Evolutionary conservation across 768 basidiomycete genomes (phyloP).

Genomic region (Daedaleopsis nitida): DNA sequence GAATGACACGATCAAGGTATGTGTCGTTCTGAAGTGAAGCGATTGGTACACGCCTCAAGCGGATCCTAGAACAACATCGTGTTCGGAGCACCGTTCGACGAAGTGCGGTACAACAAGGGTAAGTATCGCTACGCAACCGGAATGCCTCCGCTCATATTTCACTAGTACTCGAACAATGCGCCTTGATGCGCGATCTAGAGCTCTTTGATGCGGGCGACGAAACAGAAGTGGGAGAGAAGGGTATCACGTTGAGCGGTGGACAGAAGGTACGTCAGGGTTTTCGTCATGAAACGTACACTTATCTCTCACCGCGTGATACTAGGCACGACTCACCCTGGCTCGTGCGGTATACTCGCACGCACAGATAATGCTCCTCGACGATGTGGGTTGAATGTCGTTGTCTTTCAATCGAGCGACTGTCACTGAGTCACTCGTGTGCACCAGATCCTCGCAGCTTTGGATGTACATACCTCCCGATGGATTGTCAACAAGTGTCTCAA

Average conservation of each 20-base stretch:
- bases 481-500: conserved; percentile 50
- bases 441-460: conserved; percentile 43
- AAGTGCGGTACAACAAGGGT: conserved; percentile 47
- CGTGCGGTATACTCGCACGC: conserved; percentile 62
- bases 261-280: conserved; percentile 35
- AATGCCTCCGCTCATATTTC: neutral
- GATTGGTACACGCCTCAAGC: no score
- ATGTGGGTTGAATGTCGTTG: conserved; percentile 39
- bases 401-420: no score
- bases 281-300: no score
- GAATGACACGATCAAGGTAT: conserved; percentile 72
- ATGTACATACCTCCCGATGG: conserved; percentile 51
- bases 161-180: conserved; percentile 40
- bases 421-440: no score
- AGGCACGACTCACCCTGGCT: conserved; percentile 54
- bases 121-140: neutral
- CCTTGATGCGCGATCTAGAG: conserved; percentile 32
- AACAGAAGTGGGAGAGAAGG: conserved; percentile 48
- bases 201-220: conserved; percentile 39
- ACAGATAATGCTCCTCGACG: conserved; percentile 68
- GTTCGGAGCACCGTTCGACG: conserved; percentile 49
- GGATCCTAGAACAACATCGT: conserved; percentile 48
- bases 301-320: no score
- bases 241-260: conserved; percentile 43
- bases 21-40: neutral